Evolutionary conservation across 1,139 yeast genomes (phyloP).

Genomic region (Suzukiozyma palmioleophila): DNA sequence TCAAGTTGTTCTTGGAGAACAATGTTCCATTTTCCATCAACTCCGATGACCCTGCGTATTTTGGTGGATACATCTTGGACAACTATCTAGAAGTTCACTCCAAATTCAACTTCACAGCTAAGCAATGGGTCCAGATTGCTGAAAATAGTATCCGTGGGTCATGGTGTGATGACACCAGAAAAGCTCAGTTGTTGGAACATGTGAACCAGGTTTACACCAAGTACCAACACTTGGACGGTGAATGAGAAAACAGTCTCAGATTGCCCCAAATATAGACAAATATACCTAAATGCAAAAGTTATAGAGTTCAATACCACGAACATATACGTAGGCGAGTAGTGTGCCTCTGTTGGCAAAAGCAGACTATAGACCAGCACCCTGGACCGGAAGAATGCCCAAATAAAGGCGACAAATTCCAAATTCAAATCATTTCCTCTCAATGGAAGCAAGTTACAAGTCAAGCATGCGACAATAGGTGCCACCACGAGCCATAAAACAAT

Average conservation of each 20-base stretch:
- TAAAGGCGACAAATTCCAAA: too few species aligned
- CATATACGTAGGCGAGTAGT: too few species aligned
- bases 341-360: too few species aligned
- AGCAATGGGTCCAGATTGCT: constrained; percentile 58
- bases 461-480: too few species aligned
- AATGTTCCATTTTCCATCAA: constrained; percentile 72
- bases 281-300: too few species aligned
- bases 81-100: constrained; percentile 65
- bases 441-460: too few species aligned
- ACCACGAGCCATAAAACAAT: too few species aligned
- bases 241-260: not conserved
- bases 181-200: constrained; percentile 37
- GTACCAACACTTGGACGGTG: constrained; percentile 17
- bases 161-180: constrained; percentile 55
- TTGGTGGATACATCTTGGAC: constrained; percentile 77
- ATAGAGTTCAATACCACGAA: too few species aligned
- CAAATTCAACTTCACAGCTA: constrained; percentile 53
- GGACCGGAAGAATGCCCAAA: too few species aligned
- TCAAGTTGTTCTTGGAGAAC: constrained; percentile 51
- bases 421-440: too few species aligned
- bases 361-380: too few species aligned
- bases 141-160: constrained; percentile 63
- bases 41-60: constrained; percentile 84
- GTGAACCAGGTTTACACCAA: constrained; percentile 47
- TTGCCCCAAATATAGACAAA: too few species aligned